Evolutionary conservation across 2,329 filamentous ascomycete genomes (phyloP).

Genomic region (Dothistroma septosporum): DNA sequence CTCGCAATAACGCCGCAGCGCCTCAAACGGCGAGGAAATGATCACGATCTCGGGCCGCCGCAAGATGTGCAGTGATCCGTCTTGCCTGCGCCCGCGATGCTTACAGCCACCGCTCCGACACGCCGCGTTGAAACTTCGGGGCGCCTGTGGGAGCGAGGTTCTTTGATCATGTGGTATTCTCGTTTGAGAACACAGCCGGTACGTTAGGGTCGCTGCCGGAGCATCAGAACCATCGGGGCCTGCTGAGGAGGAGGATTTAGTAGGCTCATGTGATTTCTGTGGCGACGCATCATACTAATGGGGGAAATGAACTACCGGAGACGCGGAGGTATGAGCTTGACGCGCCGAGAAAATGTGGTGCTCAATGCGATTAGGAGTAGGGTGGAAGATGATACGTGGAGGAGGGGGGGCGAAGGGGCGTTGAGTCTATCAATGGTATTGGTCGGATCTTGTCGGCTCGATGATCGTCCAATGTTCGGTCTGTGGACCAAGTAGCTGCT

Average conservation of each 20-base stretch:
- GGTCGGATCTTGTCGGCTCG: background rate
- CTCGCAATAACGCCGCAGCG: background rate
- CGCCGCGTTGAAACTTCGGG: background rate
- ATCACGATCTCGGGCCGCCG: background rate
- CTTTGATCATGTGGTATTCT: background rate
- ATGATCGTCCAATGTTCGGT: background rate
- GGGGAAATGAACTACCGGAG: background rate
- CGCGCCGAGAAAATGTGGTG: background rate
- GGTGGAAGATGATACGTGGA: constrained; percentile 34
- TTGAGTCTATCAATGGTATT: background rate
- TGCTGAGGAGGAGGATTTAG: constrained; percentile 1
- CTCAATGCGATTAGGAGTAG: background rate
- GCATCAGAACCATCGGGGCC: background rate
- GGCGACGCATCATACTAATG: background rate
- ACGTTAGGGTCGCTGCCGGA: background rate
- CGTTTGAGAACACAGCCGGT: background rate
- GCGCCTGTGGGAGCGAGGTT: background rate
- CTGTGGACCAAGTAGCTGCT: no score
- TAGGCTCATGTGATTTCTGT: constrained; percentile 1
- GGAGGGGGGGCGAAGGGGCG: constrained; percentile 33
- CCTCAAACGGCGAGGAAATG: background rate
- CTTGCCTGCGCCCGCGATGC: background rate
- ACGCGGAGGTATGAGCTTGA: background rate
- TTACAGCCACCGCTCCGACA: background rate
- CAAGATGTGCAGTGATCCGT: background rate